Conservation (phyloP, 163 green algal genomes). For the Coccomyxa subellipsoidea region DNA sequence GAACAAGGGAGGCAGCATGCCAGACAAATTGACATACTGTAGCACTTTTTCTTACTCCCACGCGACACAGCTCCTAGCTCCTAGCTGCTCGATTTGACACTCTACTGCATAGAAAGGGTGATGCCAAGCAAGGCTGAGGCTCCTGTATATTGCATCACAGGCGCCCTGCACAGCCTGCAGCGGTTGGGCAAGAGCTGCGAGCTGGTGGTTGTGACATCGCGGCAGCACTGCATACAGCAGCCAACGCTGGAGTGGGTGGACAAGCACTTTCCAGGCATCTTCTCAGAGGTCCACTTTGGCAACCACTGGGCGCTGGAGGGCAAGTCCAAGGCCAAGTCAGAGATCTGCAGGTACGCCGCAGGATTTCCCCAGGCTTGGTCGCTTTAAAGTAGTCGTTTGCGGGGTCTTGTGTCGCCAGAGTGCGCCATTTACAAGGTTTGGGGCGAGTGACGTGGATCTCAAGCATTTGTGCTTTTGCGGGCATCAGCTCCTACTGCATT, state of each 20-base stretch:
- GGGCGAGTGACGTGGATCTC: too few relatives aligned
- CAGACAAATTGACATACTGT: neutral
- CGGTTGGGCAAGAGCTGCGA: constrained; percentile 63
- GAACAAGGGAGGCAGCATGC: neutral
- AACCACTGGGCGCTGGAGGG: constrained; percentile 94
- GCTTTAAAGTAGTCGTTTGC: neutral
- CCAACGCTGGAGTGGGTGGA: constrained; percentile 86
- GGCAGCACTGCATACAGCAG: constrained; percentile 88
- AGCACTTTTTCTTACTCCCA: neutral
- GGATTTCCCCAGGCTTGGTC: too few relatives aligned
- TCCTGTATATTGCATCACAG: too few relatives aligned
- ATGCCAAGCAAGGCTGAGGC: too few relatives aligned
- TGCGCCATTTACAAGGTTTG: too few relatives aligned
- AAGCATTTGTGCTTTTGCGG: too few relatives aligned
- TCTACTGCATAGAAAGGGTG: too few relatives aligned
- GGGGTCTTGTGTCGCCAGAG: neutral
- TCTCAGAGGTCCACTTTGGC: constrained; percentile 87
- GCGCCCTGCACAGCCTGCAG: constrained; percentile 67
- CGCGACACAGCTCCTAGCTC: neutral
- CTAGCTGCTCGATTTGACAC: neutral
- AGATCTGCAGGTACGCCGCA: constrained; percentile 77
- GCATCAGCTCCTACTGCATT: too few relatives aligned
- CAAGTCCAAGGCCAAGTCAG: constrained; percentile 73
- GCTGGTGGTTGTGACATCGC: constrained; percentile 90
- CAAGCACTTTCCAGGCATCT: constrained; percentile 69